Conservation (phyloP, 2,329 filamentous ascomycete species). For the Sordariomycetes sp. region DNA sequence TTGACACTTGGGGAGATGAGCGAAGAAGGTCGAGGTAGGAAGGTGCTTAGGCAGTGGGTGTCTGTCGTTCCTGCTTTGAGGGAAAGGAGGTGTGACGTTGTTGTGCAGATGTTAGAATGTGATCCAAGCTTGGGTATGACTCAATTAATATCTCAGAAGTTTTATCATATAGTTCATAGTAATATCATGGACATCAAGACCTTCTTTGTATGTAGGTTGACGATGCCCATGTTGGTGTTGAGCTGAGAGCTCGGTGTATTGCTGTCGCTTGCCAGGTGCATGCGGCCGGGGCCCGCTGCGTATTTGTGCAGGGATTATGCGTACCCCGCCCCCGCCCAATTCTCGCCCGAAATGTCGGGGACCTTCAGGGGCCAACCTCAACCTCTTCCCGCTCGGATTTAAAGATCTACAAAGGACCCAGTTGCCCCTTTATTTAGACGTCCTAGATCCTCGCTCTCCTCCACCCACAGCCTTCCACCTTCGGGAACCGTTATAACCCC, state of each 20-base stretch:
- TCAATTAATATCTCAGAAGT: too few species aligned
- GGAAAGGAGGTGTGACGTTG: too few species aligned
- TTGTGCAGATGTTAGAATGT: too few species aligned
- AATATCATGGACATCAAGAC: too few species aligned
- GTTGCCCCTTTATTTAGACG: neutral
- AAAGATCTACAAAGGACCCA: neutral
- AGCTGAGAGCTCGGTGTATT: neutral
- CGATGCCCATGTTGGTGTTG: neutral
- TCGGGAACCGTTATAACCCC: neutral
- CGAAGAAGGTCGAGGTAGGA: too few species aligned
- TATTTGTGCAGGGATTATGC: neutral
- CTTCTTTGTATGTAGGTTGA: neutral
- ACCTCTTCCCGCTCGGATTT: neutral
- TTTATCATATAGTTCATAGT: too few species aligned
- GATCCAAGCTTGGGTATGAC: too few species aligned
- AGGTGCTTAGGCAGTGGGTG: too few species aligned
- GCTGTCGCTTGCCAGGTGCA: neutral
- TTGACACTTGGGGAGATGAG: too few species aligned
- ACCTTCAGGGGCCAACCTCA: neutral
- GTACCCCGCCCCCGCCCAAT: neutral
- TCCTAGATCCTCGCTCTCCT: neutral
- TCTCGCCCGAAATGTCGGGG: neutral
- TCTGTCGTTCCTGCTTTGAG: too few species aligned
- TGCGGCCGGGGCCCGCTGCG: neutral
- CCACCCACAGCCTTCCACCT: neutral